Percentiles rank a stretch among this genome's conserved stretches.
These are phyloP conservation scores for Rhynchosporium secalis DNA, from an alignment of 2,329 filamentous ascomycete genomes.

Conservation along the genomic window DNA sequence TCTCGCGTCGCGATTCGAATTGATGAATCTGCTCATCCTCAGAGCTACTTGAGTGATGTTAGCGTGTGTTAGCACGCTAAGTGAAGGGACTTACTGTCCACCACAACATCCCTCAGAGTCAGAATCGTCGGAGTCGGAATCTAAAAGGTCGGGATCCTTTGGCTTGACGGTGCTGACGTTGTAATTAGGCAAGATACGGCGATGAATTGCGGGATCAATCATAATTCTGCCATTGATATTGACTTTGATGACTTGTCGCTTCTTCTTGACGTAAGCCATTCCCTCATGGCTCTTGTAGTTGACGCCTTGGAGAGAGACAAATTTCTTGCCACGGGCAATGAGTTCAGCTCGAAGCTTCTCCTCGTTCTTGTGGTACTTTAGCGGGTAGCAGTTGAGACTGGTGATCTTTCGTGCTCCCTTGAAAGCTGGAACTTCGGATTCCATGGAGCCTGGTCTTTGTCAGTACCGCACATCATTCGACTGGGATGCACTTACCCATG, in stretches of 20 bases:
- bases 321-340: constrained; percentile 80
- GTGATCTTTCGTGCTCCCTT: constrained; percentile 82
- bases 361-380: constrained; percentile 77
- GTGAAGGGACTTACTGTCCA: constrained; percentile 34
- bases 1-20: constrained; percentile 27
- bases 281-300: constrained; percentile 83
- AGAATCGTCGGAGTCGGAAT: constrained; percentile 50
- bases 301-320: constrained; percentile 76
- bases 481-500: constrained; percentile 51
- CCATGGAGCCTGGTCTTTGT: constrained; percentile 48
- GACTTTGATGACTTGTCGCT: constrained; percentile 72
- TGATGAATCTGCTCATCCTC: constrained; percentile 36
- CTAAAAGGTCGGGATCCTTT: constrained; percentile 64
- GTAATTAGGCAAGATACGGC: constrained; percentile 85
- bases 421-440: constrained; percentile 71
- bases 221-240: constrained; percentile 86
- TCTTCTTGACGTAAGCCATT: constrained; percentile 82
- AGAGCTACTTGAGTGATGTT: constrained; percentile 18
- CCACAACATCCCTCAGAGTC: constrained; percentile 44
- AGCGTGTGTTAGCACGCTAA: neutral
- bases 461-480: constrained; percentile 5
- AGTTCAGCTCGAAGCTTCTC: constrained; percentile 63
- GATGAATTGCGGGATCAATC: constrained; percentile 81
- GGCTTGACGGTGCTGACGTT: constrained; percentile 72
- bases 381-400: constrained; percentile 72